These are phyloP conservation scores for Nicotiana undulata DNA, from an alignment of 257 asterid species.

Conservation along the genomic window DNA sequence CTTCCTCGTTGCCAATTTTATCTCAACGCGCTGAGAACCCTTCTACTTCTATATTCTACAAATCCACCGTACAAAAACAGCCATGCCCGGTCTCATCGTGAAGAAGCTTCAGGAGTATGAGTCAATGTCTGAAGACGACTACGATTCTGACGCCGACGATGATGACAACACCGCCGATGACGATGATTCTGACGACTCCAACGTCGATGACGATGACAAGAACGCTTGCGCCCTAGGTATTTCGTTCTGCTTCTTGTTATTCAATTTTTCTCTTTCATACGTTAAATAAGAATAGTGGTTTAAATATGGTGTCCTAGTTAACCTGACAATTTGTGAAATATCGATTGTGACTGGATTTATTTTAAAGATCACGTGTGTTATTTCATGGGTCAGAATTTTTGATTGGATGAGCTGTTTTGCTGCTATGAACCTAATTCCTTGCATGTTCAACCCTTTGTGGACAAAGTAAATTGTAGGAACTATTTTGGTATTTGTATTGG, in stretches of 20 bases:
- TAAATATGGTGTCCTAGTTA: not conserved
- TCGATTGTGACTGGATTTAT: too few relatives aligned
- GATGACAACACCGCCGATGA: conserved; percentile 58
- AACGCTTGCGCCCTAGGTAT: too few relatives aligned
- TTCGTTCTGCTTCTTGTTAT: not conserved
- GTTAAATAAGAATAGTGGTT: not conserved
- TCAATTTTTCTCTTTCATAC: not conserved
- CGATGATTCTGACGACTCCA: conserved; percentile 46
- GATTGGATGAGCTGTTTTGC: not conserved
- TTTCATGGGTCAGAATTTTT: not conserved
- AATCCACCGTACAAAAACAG: conserved; percentile 2
- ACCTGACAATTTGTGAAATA: not conserved
- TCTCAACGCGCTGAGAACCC: conserved; percentile 3
- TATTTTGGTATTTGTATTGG: not conserved
- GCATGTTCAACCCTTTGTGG: not conserved
- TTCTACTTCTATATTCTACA: not conserved
- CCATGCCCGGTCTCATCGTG: conserved; percentile 69
- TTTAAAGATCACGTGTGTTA: not conserved
- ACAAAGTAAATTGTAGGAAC: not conserved
- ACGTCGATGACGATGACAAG: conserved; percentile 26
- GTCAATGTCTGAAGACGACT: conserved; percentile 39
- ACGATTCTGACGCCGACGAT: conserved; percentile 39
- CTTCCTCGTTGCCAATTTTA: not conserved
- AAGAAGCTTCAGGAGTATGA: conserved; percentile 46
- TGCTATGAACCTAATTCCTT: not conserved